These are phyloP conservation scores for Austroboletus niveus DNA, from an alignment of 1,284 basidiomycete genomes.

Conservation along the genomic window DNA sequence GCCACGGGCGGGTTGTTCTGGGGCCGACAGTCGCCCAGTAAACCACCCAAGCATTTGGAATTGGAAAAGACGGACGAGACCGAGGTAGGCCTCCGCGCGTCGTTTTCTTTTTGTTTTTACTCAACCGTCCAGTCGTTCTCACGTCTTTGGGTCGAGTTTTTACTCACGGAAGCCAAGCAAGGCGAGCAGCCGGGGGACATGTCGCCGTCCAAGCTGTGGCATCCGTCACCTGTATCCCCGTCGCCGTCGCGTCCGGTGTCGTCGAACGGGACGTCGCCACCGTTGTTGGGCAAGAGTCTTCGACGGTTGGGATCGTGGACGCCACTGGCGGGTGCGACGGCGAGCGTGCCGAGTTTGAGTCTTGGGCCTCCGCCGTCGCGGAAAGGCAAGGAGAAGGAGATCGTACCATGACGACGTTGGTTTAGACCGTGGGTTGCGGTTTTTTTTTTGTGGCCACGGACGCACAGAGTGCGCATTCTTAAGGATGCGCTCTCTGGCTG, in stretches of 20 bases:
- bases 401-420: slow-evolving; percentile 12
- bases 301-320: slow-evolving; percentile 50
- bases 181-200: slow-evolving; percentile 39
- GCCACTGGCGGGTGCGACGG: slow-evolving; percentile 34
- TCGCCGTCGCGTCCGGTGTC: slow-evolving; percentile 38
- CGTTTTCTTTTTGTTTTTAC: not conserved
- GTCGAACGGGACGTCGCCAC: slow-evolving; percentile 26
- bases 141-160: slow-evolving; percentile 92
- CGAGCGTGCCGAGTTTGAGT: slow-evolving; percentile 53
- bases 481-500: too few species aligned
- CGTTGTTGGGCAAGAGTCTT: slow-evolving; percentile 33
- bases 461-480: too few species aligned
- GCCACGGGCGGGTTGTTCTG: slow-evolving; percentile 29
- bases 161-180: slow-evolving; percentile 82
- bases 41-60: slow-evolving; percentile 46
- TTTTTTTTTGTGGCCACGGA: too few species aligned
- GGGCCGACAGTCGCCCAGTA: slow-evolving; percentile 34
- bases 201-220: slow-evolving; percentile 31
- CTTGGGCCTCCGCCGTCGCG: slow-evolving; percentile 41
- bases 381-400: slow-evolving; percentile 49
- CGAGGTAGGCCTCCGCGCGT: slow-evolving; percentile 48
- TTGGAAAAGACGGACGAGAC: slow-evolving; percentile 75
- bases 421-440: too few species aligned
- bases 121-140: slow-evolving; percentile 75
- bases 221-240: slow-evolving; percentile 48